Evolutionary conservation across 2,329 filamentous ascomycete genomes (phyloP).

Genomic region (Ceratocystis cubensis): DNA sequence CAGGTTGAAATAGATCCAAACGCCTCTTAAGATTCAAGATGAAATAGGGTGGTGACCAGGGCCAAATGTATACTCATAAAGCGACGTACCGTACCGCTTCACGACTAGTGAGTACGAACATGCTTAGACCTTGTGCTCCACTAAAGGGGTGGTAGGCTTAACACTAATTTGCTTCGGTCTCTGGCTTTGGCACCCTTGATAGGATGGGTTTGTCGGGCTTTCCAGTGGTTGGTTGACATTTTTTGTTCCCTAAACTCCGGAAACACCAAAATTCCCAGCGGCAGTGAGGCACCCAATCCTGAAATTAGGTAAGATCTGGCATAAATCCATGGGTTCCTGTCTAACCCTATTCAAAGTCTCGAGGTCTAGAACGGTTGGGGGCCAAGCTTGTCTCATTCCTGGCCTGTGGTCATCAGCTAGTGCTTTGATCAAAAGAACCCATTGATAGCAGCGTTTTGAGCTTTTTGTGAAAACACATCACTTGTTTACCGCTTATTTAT

Average conservation of each 20-base stretch:
- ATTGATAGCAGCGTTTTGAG: not conserved
- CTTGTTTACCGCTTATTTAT: too few species aligned
- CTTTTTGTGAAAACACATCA: too few species aligned
- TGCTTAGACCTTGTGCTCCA: not conserved
- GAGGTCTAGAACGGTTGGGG: not conserved
- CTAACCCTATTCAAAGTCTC: not conserved
- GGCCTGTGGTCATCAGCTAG: not conserved
- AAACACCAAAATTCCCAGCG: not conserved
- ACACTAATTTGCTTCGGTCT: not conserved
- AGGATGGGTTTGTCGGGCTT: not conserved
- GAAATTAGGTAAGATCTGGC: not conserved
- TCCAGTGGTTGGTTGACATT: not conserved
- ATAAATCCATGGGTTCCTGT: not conserved
- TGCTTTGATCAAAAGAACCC: not conserved
- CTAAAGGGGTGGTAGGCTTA: not conserved
- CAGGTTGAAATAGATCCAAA: not conserved
- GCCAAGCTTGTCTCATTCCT: too few species aligned
- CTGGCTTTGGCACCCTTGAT: not conserved
- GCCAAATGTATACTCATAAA: not conserved
- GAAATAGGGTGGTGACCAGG: not conserved
- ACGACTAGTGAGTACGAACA: not conserved
- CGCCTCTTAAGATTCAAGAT: not conserved
- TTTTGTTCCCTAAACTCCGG: slow-evolving; percentile 1
- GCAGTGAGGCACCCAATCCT: not conserved
- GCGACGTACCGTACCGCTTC: not conserved